Evolutionary conservation across 2,329 filamentous ascomycete species (phyloP).

Genomic region (Talaromyces sp.): DNA sequence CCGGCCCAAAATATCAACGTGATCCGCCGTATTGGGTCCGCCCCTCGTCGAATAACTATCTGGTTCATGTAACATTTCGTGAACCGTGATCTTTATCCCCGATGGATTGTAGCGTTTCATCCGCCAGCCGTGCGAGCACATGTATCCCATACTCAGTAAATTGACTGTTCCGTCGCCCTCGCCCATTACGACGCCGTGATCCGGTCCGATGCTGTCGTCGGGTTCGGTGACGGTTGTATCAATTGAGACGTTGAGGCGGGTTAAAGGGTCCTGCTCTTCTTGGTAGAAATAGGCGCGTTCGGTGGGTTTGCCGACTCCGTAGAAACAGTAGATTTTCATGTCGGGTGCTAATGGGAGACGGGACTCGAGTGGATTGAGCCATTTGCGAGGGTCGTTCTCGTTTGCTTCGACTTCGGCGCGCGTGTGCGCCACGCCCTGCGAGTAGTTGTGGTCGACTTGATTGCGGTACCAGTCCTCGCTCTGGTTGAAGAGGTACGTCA

Average conservation of each 20-base stretch:
- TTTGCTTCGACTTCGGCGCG: slow-evolving; percentile 74
- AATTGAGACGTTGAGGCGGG: slow-evolving; percentile 51
- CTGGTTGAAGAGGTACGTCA: slow-evolving; percentile 71
- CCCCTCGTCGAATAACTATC: slow-evolving; percentile 82
- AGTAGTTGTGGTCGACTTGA: slow-evolving; percentile 70
- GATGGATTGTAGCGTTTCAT: slow-evolving; percentile 92
- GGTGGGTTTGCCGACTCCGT: slow-evolving; percentile 86
- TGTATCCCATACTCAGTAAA: slow-evolving; percentile 85
- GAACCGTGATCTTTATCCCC: slow-evolving; percentile 71
- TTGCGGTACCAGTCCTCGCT: slow-evolving; percentile 81
- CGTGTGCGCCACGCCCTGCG: slow-evolving; percentile 80
- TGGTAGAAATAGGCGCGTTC: slow-evolving; percentile 92
- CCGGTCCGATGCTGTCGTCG: slow-evolving; percentile 40
- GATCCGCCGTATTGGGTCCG: slow-evolving; percentile 71
- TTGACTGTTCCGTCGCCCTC: slow-evolving; percentile 97
- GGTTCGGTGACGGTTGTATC: slow-evolving; percentile 46
- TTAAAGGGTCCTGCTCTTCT: slow-evolving; percentile 59
- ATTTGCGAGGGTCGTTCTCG: slow-evolving; percentile 70
- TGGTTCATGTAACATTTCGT: slow-evolving; percentile 95
- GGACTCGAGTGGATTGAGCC: slow-evolving; percentile 94
- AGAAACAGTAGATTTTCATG: slow-evolving; percentile 96
- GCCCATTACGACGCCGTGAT: slow-evolving; percentile 90
- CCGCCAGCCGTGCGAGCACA: slow-evolving; percentile 94
- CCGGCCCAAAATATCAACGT: slow-evolving; percentile 91
- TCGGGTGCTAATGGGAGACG: slow-evolving; percentile 79